These are phyloP conservation scores for Sicyos edulis DNA, from an alignment of 306 rosid species.

Conservation along the genomic window DNA sequence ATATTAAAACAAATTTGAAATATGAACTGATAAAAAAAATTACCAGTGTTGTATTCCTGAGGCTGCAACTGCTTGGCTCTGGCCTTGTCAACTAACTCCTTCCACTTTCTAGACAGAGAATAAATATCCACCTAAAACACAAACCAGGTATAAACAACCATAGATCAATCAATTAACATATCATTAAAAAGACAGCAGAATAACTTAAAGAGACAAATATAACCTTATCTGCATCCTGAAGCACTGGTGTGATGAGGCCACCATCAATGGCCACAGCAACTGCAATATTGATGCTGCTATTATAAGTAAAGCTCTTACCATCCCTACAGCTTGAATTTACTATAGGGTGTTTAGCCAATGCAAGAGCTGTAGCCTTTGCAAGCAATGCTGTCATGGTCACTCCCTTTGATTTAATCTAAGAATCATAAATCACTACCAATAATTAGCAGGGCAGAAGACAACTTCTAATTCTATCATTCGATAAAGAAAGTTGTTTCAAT, in stretches of 20 bases:
- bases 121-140: constrained; percentile 66
- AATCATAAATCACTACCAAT: constrained; percentile 2
- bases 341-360: constrained; percentile 75
- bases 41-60: constrained; percentile 83
- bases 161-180: neutral
- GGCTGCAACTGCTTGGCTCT: constrained; percentile 95
- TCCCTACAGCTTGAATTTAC: constrained; percentile 91
- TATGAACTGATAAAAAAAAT: neutral
- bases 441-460: neutral
- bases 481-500: neutral
- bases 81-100: constrained; percentile 91
- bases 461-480: neutral
- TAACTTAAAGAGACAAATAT: neutral
- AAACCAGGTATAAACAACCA: constrained; percentile 15
- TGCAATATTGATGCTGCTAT: constrained; percentile 79
- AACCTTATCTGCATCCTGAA: constrained; percentile 95
- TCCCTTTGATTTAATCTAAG: constrained; percentile 85
- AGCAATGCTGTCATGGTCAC: constrained; percentile 99
- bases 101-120: constrained; percentile 92
- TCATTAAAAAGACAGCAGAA: constrained; percentile 14
- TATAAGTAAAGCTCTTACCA: constrained; percentile 88
- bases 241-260: constrained; percentile 32
- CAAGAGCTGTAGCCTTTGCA: constrained; percentile 96
- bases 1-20: neutral
- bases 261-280: constrained; percentile 92